Conservation (phyloP, 140 eudicot species). For the Oenanthe javanica region DNA sequence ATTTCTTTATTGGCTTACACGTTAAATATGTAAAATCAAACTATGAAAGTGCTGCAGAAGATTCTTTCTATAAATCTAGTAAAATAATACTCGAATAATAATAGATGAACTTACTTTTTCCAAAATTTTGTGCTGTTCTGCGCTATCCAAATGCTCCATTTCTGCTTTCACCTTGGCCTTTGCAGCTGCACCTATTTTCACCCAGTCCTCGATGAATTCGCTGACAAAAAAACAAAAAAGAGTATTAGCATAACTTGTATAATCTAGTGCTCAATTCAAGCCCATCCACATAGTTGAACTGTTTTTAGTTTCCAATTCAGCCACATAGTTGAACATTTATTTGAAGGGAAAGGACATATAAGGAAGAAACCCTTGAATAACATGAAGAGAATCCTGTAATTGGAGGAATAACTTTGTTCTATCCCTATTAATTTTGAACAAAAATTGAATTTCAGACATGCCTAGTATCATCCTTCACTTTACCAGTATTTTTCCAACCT, state of each 20-base stretch:
- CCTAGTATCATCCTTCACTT: background rate
- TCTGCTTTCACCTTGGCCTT: slow-evolving; percentile 64
- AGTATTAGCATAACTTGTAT: background rate
- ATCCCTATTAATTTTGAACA: background rate
- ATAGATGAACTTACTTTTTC: slow-evolving; percentile 52
- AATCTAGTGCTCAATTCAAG: background rate
- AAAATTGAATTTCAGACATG: background rate
- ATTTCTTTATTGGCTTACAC: background rate
- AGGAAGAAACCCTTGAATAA: background rate
- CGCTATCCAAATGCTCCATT: slow-evolving; percentile 22
- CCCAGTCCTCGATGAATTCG: slow-evolving; percentile 91
- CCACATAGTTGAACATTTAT: background rate
- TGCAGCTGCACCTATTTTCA: slow-evolving; percentile 66
- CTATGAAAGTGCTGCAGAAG: background rate
- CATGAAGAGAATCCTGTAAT: background rate
- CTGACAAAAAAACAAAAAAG: slow-evolving; percentile 8
- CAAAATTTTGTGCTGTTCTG: slow-evolving; percentile 48
- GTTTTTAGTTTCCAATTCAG: background rate
- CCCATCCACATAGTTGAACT: background rate
- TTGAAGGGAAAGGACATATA: background rate
- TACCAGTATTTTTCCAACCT: background rate
- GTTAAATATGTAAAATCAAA: background rate
- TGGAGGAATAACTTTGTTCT: background rate
- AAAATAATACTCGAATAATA: background rate
- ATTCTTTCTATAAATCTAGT: background rate